Conservation (phyloP, 371 early-diverging fungal species). For the Mucor irregularis region DNA sequence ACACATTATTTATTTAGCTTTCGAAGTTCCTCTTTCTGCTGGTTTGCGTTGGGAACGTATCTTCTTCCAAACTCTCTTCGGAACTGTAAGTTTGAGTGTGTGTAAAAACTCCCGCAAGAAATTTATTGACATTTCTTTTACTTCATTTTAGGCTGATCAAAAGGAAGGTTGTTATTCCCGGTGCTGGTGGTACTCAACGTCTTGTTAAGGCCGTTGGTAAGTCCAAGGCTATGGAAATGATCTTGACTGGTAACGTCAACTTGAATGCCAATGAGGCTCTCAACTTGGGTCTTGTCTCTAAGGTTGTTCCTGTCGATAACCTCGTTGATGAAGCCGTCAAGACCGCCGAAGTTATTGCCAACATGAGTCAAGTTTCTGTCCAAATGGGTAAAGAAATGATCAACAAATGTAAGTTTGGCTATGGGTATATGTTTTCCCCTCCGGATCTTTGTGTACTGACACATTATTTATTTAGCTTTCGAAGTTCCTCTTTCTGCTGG, state of each 20-base stretch:
- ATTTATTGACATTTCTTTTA: background rate
- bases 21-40: constrained; percentile 81
- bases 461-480: constrained; percentile 61
- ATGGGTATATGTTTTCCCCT: background rate
- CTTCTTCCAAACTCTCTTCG: constrained; percentile 93
- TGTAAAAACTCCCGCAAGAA: too few relatives aligned
- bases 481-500: constrained; percentile 88
- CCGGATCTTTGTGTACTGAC: background rate
- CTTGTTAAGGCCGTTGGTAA: constrained; percentile 95
- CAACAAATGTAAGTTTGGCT: constrained; percentile 71
- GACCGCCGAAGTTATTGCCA: constrained; percentile 84
- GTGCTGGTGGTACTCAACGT: constrained; percentile 91
- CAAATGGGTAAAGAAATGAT: constrained; percentile 97
- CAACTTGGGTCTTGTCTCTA: constrained; percentile 84
- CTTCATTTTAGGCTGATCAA: too few relatives aligned
- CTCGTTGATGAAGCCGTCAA: constrained; percentile 92
- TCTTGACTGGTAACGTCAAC: constrained; percentile 85
- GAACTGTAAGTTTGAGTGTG: constrained; percentile 59
- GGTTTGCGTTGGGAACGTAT: constrained; percentile 94
- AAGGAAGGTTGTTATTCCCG: constrained; percentile 93
- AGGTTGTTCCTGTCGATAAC: constrained; percentile 85
- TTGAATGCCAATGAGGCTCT: constrained; percentile 91
- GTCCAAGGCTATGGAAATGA: constrained; percentile 98
- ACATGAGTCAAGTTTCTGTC: constrained; percentile 83
- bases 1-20: constrained; percentile 55